phyloP scores from a whole-genome alignment of 345 rosid genomes.

The Citrus australasica region DNA sequence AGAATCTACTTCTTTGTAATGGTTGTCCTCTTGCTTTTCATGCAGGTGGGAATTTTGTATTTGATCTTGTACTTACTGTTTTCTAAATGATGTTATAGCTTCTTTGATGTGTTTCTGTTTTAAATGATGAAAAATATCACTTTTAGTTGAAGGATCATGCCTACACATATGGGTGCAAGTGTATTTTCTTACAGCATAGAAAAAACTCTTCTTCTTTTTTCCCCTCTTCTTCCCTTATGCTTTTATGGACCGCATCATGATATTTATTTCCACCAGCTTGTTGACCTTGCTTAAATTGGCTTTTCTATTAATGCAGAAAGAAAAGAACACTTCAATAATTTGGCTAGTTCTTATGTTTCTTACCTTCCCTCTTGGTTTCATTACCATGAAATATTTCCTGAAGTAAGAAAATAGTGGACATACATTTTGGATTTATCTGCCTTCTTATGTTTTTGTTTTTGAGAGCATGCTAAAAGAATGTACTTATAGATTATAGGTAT shows the following conservation, averaged over 20 bases:
- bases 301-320: neutral
- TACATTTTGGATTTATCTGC: neutral
- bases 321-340: neutral
- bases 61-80: neutral
- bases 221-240: neutral
- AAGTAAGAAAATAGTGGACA: neutral
- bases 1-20: conserved; percentile 67
- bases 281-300: neutral
- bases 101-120: neutral
- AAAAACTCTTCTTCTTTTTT: neutral
- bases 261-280: neutral
- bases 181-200: neutral
- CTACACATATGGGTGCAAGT: neutral
- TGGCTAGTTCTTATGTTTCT: neutral
- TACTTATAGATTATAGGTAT: neutral
- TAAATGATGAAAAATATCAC: neutral
- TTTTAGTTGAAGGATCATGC: neutral
- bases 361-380: neutral
- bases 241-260: neutral
- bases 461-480: neutral
- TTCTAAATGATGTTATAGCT: conserved; percentile 5
- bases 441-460: neutral
- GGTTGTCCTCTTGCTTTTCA: conserved; percentile 93
- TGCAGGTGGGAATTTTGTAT: conserved; percentile 41
- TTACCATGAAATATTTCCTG: neutral